phyloP scores from a whole-genome alignment of 31 red algal species.

The Pterothamnion heteromorphum region DNA sequence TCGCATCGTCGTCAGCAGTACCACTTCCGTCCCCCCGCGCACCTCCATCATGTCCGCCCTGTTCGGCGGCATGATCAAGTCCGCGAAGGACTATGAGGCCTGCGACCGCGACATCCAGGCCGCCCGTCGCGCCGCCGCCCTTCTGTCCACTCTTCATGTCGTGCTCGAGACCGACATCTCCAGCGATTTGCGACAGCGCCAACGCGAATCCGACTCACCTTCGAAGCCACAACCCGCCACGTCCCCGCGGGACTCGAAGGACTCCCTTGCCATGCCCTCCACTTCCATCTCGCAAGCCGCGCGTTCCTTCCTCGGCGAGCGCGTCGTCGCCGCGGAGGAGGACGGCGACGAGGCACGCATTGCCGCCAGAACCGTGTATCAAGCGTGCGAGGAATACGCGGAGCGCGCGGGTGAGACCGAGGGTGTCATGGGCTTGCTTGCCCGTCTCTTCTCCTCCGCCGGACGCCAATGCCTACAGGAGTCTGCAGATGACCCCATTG shows the following conservation, averaged over 20 bases:
- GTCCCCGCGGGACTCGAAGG: too few species aligned
- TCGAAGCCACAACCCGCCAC: not conserved
- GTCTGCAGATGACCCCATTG: constrained; percentile 57
- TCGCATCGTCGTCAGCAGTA: constrained; percentile 58
- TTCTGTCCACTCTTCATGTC: constrained; percentile 63
- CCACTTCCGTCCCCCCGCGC: constrained; percentile 42
- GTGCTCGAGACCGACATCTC: constrained; percentile 53
- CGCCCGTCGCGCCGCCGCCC: constrained; percentile 50
- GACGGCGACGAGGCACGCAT: constrained; percentile 76
- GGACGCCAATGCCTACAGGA: constrained; percentile 59
- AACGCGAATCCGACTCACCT: not conserved
- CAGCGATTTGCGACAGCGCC: not conserved
- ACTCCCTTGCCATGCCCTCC: too few species aligned
- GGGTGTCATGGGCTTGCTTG: constrained; percentile 62
- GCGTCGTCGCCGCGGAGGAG: constrained; percentile 71
- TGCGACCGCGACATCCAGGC: constrained; percentile 54
- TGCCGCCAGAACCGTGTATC: constrained; percentile 66
- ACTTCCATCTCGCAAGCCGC: constrained; percentile 75
- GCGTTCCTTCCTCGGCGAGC: constrained; percentile 69
- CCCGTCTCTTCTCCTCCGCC: constrained; percentile 55
- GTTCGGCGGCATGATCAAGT: constrained; percentile 65
- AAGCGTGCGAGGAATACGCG: constrained; percentile 75
- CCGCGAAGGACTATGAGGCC: constrained; percentile 56
- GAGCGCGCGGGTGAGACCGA: constrained; percentile 60
- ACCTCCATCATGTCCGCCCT: constrained; percentile 68